Conservation (phyloP, 2,329 filamentous ascomycete genomes). For the Mollisiaceae sp. region DNA sequence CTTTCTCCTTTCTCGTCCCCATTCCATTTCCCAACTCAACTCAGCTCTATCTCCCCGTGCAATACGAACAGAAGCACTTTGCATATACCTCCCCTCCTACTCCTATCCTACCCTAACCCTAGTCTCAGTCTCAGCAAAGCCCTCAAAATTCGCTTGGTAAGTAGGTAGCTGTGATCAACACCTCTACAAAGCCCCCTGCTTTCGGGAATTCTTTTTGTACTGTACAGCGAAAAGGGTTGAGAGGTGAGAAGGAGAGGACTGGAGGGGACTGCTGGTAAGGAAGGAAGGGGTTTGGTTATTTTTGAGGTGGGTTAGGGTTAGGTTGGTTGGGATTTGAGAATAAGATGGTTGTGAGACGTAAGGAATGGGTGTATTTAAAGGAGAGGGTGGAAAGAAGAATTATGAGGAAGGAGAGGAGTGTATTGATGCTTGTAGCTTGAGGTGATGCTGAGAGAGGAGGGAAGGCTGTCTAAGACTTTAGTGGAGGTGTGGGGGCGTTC, state of each 20-base stretch:
- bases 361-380: too few species aligned
- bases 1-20: slow-evolving; percentile 42
- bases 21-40: slow-evolving; percentile 16
- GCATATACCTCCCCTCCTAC: slow-evolving; percentile 52
- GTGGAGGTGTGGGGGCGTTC: not conserved
- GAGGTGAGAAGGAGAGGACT: slow-evolving; percentile 66
- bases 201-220: slow-evolving; percentile 42
- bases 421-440: not conserved
- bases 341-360: too few species aligned
- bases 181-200: slow-evolving; percentile 64
- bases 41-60: slow-evolving; percentile 45
- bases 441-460: not conserved
- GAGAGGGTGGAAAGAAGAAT: not conserved
- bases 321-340: not conserved
- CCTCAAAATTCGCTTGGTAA: slow-evolving; percentile 65
- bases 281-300: not conserved
- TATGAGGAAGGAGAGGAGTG: not conserved
- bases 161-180: slow-evolving; percentile 73
- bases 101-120: slow-evolving; percentile 28
- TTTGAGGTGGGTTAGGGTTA: not conserved
- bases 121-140: slow-evolving; percentile 48
- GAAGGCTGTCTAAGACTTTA: not conserved
- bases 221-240: slow-evolving; percentile 30
- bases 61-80: slow-evolving; percentile 45
- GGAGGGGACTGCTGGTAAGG: slow-evolving; percentile 67